Evolutionary conservation across 352 stramenopile genomes (phyloP), one percentile per base, ranked within the genome.

Genomic region (Globisporangium perplexum): DNA sequence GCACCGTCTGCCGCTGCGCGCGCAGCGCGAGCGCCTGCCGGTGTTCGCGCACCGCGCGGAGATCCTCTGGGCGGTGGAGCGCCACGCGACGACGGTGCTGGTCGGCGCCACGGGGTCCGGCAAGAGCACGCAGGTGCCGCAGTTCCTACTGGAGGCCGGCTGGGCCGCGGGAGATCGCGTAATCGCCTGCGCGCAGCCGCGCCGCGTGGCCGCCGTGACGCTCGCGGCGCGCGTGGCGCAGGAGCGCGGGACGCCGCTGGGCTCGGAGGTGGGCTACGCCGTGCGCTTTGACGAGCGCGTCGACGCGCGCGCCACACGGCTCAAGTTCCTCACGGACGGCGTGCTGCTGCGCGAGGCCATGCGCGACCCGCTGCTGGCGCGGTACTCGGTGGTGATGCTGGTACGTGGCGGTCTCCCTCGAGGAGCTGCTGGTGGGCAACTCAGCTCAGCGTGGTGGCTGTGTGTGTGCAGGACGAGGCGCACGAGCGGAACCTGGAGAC

Each of bases 261-360:
- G 97, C 5, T 68, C 91, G 28, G 92, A 99, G 60, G 96, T 93
- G 7, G 97, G 97, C 3, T 99, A 99, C 55, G 95, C 89, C 23
- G 98, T 99, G 50, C 94, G 98, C n/a, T 99, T 99, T 67, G 97
- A 99, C 60, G 97, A 98, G 53, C 88, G 97, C 35, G 38, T 22
- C 38, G 38, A 22, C 17, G 38, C 15, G 18, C 38, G 3, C 38
- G 15, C 38, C 38, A 99, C 98, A n/a, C 71, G 90, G 24, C 90
- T 99, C 59, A 98, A 98, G 71, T 99, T 99, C 77, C 98, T 99
- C 78, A 99, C 98, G 15, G 97, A 99, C 71, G 97, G 97, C 54
- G 98, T 99, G 86, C 74, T 99, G 36, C 71, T 99, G 43, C 79
- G 97, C 43, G 97, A 99, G 68, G 89, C 78, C 6, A 90, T 93